Conservation (phyloP, 1,284 basidiomycete genomes). For the Mixia osmundae region DNA sequence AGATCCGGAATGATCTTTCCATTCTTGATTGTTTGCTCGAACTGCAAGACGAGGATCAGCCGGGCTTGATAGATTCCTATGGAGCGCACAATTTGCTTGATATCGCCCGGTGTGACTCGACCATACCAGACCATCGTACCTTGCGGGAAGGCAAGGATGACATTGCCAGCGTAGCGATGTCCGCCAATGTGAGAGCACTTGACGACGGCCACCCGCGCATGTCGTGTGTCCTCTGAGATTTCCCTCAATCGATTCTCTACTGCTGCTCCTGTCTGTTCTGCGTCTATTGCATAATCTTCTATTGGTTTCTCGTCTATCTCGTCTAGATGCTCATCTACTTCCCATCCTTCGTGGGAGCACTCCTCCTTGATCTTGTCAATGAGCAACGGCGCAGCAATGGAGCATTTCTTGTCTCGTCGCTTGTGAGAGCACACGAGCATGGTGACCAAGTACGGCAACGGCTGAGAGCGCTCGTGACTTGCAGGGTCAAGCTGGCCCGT, state of each 20-base stretch:
- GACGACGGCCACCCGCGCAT: constrained; percentile 42
- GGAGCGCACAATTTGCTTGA: constrained; percentile 54
- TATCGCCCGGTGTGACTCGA: constrained; percentile 69
- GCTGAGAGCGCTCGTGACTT: constrained; percentile 19
- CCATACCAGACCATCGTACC: constrained; percentile 76
- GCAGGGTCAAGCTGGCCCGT: constrained; percentile 60
- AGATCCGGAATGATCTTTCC: constrained; percentile 61
- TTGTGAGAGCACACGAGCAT: constrained; percentile 46
- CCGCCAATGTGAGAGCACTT: constrained; percentile 63
- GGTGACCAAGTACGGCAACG: constrained; percentile 2
- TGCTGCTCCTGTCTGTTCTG: constrained; percentile 25
- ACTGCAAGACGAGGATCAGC: background rate
- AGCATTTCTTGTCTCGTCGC: constrained; percentile 66
- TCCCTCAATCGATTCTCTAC: constrained; percentile 30
- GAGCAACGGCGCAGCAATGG: constrained; percentile 58
- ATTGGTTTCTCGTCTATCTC: constrained; percentile 32
- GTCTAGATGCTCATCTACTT: constrained; percentile 46
- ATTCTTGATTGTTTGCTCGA: constrained; percentile 51
- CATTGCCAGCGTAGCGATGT: constrained; percentile 75
- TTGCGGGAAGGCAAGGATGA: constrained; percentile 63
- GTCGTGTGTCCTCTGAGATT: constrained; percentile 27
- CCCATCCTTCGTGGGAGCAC: constrained; percentile 43
- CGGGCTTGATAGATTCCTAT: too few species aligned
- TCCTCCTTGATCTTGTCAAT: constrained; percentile 24
- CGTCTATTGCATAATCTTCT: constrained; percentile 33